A percentile compares a stretch with the other conserved stretches of the same genome.
phyloP scores from a whole-genome alignment of 371 early-diverging fungal species.

The Umbelopsis sp. region DNA sequence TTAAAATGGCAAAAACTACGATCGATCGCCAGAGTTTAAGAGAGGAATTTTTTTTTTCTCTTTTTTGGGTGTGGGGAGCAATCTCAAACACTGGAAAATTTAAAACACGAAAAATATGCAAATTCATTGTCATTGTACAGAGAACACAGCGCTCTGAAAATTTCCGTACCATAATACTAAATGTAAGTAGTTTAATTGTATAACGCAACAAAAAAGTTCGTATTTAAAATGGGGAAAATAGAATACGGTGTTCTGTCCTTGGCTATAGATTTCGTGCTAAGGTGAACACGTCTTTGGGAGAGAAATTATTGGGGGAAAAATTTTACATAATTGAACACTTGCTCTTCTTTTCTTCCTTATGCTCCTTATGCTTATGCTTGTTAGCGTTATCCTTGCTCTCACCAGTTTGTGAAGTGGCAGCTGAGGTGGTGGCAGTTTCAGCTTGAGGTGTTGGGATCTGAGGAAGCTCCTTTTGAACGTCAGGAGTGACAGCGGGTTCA shows the following conservation, averaged over 20 bases:
- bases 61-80: too few relatives aligned
- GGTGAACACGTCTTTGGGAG: too few relatives aligned
- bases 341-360: constrained; percentile 3
- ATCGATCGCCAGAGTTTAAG: too few relatives aligned
- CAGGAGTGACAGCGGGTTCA: constrained; percentile 7
- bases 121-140: too few relatives aligned
- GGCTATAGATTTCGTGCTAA: background rate
- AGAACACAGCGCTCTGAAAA: background rate
- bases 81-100: too few relatives aligned
- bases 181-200: constrained; percentile 1
- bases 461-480: constrained; percentile 9
- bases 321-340: constrained; percentile 11
- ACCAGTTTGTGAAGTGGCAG: background rate
- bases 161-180: background rate
- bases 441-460: background rate
- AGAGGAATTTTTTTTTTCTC: too few relatives aligned
- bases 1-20: too few relatives aligned
- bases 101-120: too few relatives aligned
- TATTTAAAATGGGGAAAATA: background rate
- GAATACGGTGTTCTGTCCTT: background rate
- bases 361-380: constrained; percentile 11
- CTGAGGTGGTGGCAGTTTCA: background rate
- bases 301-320: background rate
- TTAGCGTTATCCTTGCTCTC: constrained; percentile 1
- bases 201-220: background rate